Conservation (phyloP, 495 filamentous ascomycete genomes). For the Podospora australis region DNA sequence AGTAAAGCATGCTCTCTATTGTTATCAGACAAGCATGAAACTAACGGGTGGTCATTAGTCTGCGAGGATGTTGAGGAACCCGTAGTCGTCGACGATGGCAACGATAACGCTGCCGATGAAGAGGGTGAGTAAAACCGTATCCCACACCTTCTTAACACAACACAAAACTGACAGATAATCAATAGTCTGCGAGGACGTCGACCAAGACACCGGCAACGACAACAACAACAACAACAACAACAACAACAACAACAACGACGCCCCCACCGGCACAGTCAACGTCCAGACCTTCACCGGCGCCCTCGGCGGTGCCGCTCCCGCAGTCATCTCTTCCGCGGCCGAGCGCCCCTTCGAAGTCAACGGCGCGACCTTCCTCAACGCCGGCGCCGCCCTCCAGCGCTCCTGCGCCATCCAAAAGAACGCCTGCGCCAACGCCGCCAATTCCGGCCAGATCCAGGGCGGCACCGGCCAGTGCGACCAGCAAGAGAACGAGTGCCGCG, state of each 20-base stretch:
- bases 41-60: too few species aligned
- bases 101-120: slow-evolving; percentile 3
- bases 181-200: slow-evolving; percentile 18
- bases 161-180: too few species aligned
- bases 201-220: slow-evolving; percentile 28
- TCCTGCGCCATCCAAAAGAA: slow-evolving; percentile 53
- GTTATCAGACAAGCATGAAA: too few species aligned
- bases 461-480: slow-evolving; percentile 43
- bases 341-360: slow-evolving; percentile 50
- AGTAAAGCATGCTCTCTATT: too few species aligned
- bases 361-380: slow-evolving; percentile 45
- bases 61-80: slow-evolving; percentile 16
- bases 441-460: slow-evolving; percentile 37
- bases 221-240: slow-evolving; percentile 40
- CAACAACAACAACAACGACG: slow-evolving; percentile 14
- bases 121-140: slow-evolving; percentile 1
- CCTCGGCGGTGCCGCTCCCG: slow-evolving; percentile 46
- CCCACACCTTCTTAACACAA: slow-evolving; percentile 29
- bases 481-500: slow-evolving; percentile 40
- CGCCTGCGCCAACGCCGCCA: slow-evolving; percentile 49
- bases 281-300: slow-evolving; percentile 52
- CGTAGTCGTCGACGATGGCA: not conserved
- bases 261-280: slow-evolving; percentile 30
- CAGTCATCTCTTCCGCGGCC: slow-evolving; percentile 40
- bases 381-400: slow-evolving; percentile 45